phyloP scores from a whole-genome alignment of 495 filamentous ascomycete species.

The Aspergillus avenaceus region DNA sequence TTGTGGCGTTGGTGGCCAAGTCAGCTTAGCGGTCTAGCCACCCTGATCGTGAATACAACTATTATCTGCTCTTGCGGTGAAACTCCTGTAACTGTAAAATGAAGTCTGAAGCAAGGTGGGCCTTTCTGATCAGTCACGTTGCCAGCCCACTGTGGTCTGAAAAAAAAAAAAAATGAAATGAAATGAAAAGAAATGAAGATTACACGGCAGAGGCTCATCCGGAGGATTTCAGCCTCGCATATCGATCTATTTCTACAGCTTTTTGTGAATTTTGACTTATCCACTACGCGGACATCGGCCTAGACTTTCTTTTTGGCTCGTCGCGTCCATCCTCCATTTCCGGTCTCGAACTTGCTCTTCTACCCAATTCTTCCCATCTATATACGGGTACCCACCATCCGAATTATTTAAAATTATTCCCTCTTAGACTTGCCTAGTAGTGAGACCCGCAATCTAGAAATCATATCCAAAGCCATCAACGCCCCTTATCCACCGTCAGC shows the following conservation, averaged over 20 bases:
- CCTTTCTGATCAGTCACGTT: not conserved
- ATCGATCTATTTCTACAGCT: not conserved
- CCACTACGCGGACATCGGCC: too few relatives aligned
- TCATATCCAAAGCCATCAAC: slow-evolving; percentile 55
- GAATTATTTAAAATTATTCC: slow-evolving; percentile 25
- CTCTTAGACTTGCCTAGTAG: slow-evolving; percentile 32
- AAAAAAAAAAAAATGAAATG: too few relatives aligned
- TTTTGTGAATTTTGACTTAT: too few relatives aligned
- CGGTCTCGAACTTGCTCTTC: too few relatives aligned
- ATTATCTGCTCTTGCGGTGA: not conserved
- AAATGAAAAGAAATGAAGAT: too few relatives aligned
- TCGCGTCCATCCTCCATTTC: too few relatives aligned
- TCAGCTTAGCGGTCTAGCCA: not conserved
- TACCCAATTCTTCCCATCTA: too few relatives aligned
- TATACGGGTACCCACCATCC: too few relatives aligned
- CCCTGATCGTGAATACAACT: not conserved
- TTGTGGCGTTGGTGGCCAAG: not conserved
- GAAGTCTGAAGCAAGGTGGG: not conserved
- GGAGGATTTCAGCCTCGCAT: not conserved
- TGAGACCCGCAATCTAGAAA: slow-evolving; percentile 33
- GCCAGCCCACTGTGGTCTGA: too few relatives aligned
- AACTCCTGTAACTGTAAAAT: not conserved
- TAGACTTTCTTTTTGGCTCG: too few relatives aligned
- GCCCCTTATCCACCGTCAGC: slow-evolving; percentile 33
- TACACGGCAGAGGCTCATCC: not conserved